Percentiles rank a stretch among this genome's conserved stretches.
Conservation (phyloP, 2,329 filamentous ascomycete species). For the Anisogramma anomala region DNA sequence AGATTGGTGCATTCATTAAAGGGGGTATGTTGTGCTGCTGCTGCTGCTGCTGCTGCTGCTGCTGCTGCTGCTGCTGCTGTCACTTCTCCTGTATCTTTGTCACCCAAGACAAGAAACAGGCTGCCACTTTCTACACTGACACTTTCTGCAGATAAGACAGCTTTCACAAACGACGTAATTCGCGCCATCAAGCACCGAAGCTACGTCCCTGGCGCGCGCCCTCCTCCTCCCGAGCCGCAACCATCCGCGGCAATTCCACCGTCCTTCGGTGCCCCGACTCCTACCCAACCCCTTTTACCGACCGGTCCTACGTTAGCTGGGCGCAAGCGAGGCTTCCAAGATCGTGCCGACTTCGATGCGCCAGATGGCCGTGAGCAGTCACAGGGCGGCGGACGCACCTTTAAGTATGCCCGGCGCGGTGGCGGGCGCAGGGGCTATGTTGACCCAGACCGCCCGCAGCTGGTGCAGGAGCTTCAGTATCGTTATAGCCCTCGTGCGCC, state of each 20-base stretch:
- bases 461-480: slow-evolving; percentile 16
- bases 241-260: slow-evolving; percentile 9
- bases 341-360: slow-evolving; percentile 33
- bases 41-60: too few relatives aligned
- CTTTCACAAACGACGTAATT: slow-evolving; percentile 63
- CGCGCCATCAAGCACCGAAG: slow-evolving; percentile 49
- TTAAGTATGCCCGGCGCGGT: slow-evolving; percentile 51
- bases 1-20: slow-evolving; percentile 64
- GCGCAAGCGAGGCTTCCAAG: slow-evolving; percentile 44
- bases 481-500: slow-evolving; percentile 1
- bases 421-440: slow-evolving; percentile 12
- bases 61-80: too few relatives aligned
- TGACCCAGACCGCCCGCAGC: slow-evolving; percentile 16
- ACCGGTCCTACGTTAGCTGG: slow-evolving; percentile 21
- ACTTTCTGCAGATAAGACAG: too few relatives aligned
- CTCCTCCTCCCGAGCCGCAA: slow-evolving; percentile 26
- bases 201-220: slow-evolving; percentile 47
- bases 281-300: slow-evolving; percentile 1
- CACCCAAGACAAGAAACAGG: too few relatives aligned
- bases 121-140: too few relatives aligned
- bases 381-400: slow-evolving; percentile 31
- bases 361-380: slow-evolving; percentile 20
- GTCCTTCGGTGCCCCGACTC: not conserved
- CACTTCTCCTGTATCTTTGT: too few relatives aligned
- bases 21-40: slow-evolving; percentile 45